Evolutionary conservation across 1,284 basidiomycete species (phyloP).

Genomic region (Takashimella tepidaria): DNA sequence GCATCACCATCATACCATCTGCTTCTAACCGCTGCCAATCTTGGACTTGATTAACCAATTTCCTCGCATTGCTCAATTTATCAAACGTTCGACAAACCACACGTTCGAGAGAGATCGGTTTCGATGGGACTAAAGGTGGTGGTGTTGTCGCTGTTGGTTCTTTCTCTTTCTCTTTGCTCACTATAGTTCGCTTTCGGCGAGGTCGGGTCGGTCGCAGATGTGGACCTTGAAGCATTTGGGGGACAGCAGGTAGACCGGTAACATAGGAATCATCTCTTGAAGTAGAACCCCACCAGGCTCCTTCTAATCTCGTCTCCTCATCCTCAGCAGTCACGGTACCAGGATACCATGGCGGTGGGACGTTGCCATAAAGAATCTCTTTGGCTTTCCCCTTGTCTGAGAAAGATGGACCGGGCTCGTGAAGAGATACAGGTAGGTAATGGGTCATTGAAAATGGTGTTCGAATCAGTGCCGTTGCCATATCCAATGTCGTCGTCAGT

Average conservation of each 20-base stretch:
- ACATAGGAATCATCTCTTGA: slow-evolving; percentile 36
- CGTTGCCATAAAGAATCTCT: slow-evolving; percentile 29
- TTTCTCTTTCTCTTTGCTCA: background rate
- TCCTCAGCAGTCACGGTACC: slow-evolving; percentile 21
- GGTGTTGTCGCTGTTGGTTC: background rate
- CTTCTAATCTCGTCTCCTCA: slow-evolving; percentile 37
- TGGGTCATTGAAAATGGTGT: slow-evolving; percentile 66
- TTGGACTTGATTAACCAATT: slow-evolving; percentile 29
- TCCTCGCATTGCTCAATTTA: slow-evolving; percentile 27
- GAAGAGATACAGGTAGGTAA: slow-evolving; percentile 28
- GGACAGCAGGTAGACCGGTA: slow-evolving; percentile 35
- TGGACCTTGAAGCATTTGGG: slow-evolving; percentile 27
- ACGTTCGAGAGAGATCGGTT: slow-evolving; percentile 28
- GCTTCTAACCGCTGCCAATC: slow-evolving; percentile 37
- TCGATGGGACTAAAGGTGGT: slow-evolving; percentile 20
- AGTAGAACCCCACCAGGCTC: slow-evolving; percentile 41
- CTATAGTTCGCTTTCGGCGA: slow-evolving; percentile 2
- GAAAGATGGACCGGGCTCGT: slow-evolving; percentile 34
- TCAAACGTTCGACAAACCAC: slow-evolving; percentile 33
- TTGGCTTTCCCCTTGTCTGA: slow-evolving; percentile 41
- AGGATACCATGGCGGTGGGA: slow-evolving; percentile 40
- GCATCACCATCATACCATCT: slow-evolving; percentile 33
- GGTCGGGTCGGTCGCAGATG: background rate
- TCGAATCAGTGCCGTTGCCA: slow-evolving; percentile 63
- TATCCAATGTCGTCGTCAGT: slow-evolving; percentile 37